Conservation (phyloP, 345 rosid genomes). For the Schrenkiella parvula region DNA sequence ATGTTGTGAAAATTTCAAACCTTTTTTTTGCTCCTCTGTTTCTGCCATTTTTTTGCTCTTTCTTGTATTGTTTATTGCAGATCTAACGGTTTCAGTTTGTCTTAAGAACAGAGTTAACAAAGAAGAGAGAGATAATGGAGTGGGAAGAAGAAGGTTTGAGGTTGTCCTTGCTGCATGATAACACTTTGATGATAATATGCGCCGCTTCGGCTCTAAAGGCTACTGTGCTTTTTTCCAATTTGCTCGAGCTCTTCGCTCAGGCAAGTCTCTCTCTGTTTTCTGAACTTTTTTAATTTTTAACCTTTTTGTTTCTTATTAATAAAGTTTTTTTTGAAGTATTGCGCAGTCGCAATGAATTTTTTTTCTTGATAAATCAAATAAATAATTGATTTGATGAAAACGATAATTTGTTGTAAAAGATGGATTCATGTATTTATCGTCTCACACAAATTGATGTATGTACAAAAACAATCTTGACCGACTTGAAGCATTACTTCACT, state of each 20-base stretch:
- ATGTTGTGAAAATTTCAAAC: not conserved
- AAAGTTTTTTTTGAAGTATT: slow-evolving; percentile 10
- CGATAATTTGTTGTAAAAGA: not conserved
- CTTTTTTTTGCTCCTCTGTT: not conserved
- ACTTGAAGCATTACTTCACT: not conserved
- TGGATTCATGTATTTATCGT: not conserved
- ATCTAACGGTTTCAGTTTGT: slow-evolving; percentile 17
- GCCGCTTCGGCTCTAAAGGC: slow-evolving; percentile 44
- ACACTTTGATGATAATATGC: slow-evolving; percentile 39
- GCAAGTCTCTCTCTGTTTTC: slow-evolving; percentile 24
- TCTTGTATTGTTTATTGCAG: not conserved
- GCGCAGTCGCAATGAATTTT: not conserved
- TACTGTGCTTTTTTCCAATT: slow-evolving; percentile 39
- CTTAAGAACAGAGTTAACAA: not conserved
- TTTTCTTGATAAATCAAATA: not conserved
- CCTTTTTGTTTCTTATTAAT: not conserved
- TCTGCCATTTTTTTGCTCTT: not conserved
- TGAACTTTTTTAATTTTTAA: not conserved
- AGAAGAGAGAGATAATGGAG: slow-evolving; percentile 17
- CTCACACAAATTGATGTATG: not conserved
- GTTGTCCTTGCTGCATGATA: slow-evolving; percentile 1
- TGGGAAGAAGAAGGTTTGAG: slow-evolving; percentile 7
- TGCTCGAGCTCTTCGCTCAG: slow-evolving; percentile 41
- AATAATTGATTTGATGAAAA: not conserved
- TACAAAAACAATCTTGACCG: slow-evolving; percentile 19